Conservation (phyloP, 2,329 filamentous ascomycete species). For the Claviceps digitariae region DNA sequence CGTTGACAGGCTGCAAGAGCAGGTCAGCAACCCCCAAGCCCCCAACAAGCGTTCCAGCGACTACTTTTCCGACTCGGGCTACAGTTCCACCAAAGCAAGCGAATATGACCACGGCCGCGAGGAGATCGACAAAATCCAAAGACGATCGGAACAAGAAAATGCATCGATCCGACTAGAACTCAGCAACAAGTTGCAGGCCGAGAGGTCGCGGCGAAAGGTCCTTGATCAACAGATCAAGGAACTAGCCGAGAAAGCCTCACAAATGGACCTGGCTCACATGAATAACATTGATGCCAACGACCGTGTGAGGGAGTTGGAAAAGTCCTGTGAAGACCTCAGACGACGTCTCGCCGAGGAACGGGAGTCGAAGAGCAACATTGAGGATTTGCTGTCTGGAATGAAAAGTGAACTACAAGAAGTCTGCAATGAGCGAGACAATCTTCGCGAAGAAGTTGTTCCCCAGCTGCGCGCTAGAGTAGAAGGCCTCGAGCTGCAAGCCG, state of each 20-base stretch:
- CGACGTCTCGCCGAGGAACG: conserved; percentile 75
- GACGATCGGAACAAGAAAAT: conserved; percentile 80
- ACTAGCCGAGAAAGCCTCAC: conserved; percentile 64
- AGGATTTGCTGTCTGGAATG: conserved; percentile 76
- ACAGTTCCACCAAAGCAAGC: conserved; percentile 68
- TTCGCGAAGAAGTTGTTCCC: conserved; percentile 78
- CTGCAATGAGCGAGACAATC: conserved; percentile 79
- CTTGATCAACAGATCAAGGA: conserved; percentile 76
- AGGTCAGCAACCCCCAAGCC: conserved; percentile 45
- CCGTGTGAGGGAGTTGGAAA: conserved; percentile 66
- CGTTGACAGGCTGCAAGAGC: conserved; percentile 74
- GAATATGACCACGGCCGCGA: conserved; percentile 49
- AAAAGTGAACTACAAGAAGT: conserved; percentile 70
- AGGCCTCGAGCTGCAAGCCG: conserved; percentile 61
- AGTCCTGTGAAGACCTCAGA: conserved; percentile 66
- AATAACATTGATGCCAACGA: conserved; percentile 42
- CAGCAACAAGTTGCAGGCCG: conserved; percentile 75
- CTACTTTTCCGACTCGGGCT: conserved; percentile 94
- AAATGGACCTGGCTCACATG: conserved; percentile 40
- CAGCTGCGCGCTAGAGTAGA: conserved; percentile 64
- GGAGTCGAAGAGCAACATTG: conserved; percentile 80
- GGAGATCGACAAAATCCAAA: conserved; percentile 70
- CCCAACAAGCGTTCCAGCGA: conserved; percentile 73
- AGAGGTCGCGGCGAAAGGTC: conserved; percentile 59
- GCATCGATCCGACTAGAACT: conserved; percentile 76